These are phyloP conservation scores for Solanum sejunctum DNA, from an alignment of 257 asterid genomes.

Conservation along the genomic window DNA sequence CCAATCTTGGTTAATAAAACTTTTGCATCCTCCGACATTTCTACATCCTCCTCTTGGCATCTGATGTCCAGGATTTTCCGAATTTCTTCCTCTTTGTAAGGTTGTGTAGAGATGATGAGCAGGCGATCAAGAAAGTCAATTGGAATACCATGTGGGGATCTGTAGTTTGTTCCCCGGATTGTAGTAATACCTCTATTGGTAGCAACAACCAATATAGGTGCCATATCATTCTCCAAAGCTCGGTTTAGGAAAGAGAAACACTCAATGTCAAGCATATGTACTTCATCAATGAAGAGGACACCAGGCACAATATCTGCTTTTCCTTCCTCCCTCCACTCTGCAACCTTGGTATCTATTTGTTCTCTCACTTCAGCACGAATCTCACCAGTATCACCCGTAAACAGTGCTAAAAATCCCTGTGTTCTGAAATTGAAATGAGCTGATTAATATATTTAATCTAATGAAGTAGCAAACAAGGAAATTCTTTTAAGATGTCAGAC, in stretches of 20 bases:
- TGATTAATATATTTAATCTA: neutral
- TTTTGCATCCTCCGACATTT: slow-evolving; percentile 82
- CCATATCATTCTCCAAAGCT: slow-evolving; percentile 92
- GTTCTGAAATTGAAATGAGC: slow-evolving; percentile 40
- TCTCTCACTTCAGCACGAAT: slow-evolving; percentile 94
- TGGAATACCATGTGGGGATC: slow-evolving; percentile 84
- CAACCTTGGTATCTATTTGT: slow-evolving; percentile 92
- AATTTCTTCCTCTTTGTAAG: slow-evolving; percentile 69
- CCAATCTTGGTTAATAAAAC: slow-evolving; percentile 73
- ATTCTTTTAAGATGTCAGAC: neutral
- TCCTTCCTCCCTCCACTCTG: slow-evolving; percentile 99
- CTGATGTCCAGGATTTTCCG: slow-evolving; percentile 77
- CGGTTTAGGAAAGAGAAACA: slow-evolving; percentile 94
- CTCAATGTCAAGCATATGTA: slow-evolving; percentile 98
- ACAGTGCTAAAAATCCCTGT: slow-evolving; percentile 86
- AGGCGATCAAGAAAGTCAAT: slow-evolving; percentile 90
- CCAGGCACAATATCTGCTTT: slow-evolving; percentile 95
- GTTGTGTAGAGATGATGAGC: slow-evolving; percentile 89
- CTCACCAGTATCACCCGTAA: slow-evolving; percentile 90
- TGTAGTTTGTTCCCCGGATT: slow-evolving; percentile 81
- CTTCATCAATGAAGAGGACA: slow-evolving; percentile 92
- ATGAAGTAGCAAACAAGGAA: neutral
- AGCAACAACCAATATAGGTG: slow-evolving; percentile 89
- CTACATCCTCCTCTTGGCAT: slow-evolving; percentile 83
- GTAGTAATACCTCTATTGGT: slow-evolving; percentile 92